Percentiles rank a stretch among this genome's conserved stretches.
phyloP scores from a whole-genome alignment of 805 yeast species.

The Schwanniomyces vanrijiae region DNA sequence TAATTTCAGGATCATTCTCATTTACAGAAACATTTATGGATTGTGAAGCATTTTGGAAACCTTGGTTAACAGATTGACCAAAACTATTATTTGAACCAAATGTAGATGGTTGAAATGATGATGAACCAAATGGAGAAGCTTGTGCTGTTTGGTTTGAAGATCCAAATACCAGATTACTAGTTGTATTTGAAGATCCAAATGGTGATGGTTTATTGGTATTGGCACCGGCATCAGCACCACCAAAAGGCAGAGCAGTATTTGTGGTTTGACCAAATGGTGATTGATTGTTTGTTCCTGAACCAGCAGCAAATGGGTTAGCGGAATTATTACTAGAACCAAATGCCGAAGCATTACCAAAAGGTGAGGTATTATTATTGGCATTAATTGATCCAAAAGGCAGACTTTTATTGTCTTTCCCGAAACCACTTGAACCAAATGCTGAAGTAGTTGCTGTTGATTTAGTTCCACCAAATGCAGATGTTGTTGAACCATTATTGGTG shows the following conservation, averaged over 20 bases:
- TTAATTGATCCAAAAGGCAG: conserved; percentile 11
- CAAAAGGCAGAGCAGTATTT: conserved; percentile 1
- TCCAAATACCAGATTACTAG: conserved; percentile 4
- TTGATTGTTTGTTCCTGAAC: conserved; percentile 1
- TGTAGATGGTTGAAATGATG: conserved; percentile 15
- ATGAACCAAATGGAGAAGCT: conserved; percentile 9
- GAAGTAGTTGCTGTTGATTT: conserved; percentile 4
- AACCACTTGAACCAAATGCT: conserved; percentile 12
- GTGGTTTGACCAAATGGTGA: conserved; percentile 12
- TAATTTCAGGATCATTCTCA: conserved; percentile 23
- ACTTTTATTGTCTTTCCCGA: conserved; percentile 7
- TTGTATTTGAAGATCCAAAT: background rate
- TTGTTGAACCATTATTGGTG: background rate
- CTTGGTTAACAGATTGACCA: conserved; percentile 1
- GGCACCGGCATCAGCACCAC: background rate
- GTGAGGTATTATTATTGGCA: background rate
- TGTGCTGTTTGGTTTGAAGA: conserved; percentile 5
- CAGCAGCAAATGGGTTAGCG: conserved; percentile 7
- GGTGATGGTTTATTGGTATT: background rate
- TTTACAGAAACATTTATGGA: background rate
- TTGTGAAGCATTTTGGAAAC: conserved; percentile 6
- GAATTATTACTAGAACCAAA: background rate
- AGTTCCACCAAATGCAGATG: conserved; percentile 2
- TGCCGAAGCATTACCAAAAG: background rate
- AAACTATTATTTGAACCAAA: conserved; percentile 5